A percentile compares a stretch with the other conserved stretches of the same genome.
Conservation (phyloP, 2,329 filamentous ascomycete genomes). For the Mollisiaceae sp. region DNA sequence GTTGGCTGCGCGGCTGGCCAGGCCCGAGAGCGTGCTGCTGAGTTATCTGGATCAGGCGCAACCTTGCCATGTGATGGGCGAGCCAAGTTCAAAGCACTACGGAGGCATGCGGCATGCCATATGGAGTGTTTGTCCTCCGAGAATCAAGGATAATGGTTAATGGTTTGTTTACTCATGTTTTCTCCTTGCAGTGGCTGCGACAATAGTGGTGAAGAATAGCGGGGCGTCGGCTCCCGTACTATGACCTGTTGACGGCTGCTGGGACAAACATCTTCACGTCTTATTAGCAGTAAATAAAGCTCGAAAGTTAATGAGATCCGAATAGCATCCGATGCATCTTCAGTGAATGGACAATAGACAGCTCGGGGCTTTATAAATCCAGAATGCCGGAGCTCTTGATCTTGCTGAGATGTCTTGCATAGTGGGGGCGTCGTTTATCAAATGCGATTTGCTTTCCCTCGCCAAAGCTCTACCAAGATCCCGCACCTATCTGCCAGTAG, state of each 20-base stretch:
- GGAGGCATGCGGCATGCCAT: background rate
- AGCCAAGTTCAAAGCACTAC: background rate
- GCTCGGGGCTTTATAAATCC: background rate
- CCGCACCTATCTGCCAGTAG: slow-evolving; percentile 18
- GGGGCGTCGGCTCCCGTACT: slow-evolving; percentile 2
- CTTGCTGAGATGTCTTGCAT: background rate
- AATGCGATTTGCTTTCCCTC: slow-evolving; percentile 21
- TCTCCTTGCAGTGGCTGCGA: no score
- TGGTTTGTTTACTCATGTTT: no score
- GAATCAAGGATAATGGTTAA: background rate
- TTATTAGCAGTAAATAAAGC: background rate
- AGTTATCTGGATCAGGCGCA: slow-evolving; percentile 1
- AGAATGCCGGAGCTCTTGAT: slow-evolving; percentile 6
- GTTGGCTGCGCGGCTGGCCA: background rate
- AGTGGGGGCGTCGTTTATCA: slow-evolving; percentile 14
- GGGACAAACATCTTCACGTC: background rate
- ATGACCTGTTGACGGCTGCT: background rate
- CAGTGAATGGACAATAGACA: background rate
- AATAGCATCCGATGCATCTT: background rate
- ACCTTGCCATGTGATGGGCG: slow-evolving; percentile 8
- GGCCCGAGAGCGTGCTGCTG: background rate
- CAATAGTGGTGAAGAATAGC: slow-evolving; percentile 1
- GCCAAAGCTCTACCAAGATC: slow-evolving; percentile 28
- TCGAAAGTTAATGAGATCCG: background rate
- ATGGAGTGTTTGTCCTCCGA: background rate